Evolutionary conservation across 2,329 filamentous ascomycete genomes (phyloP), one percentile per base, ranked within the genome.

Genomic region (Talaromyces sp.): DNA sequence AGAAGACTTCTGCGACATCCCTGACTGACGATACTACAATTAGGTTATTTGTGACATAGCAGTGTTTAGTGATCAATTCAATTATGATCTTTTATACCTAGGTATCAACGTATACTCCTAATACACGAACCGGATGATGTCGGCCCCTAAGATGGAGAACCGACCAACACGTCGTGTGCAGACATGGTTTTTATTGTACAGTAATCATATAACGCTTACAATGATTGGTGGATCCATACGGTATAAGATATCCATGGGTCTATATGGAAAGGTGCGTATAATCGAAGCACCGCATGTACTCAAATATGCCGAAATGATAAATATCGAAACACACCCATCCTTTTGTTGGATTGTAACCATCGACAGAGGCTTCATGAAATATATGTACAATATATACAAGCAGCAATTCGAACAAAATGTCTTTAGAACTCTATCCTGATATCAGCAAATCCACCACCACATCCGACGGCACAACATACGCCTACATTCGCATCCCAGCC

Each of bases 401-500:
- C 47, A 16, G 22, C 11, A 2, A 31, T 50, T 10, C 13, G 6
- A 3, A 31, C 45, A 65, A 10, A 14, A 63, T 65, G 64, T 59
- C 64, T 11, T 41, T 66, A 19, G 60, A 66, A 45, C 50, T 66
- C 35, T 63, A 59, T 37, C 50, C 64, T 11, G 31, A 41, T 1
- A 58, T 58, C 48, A 63, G 64, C 47, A 65, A 65, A n/a, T 57
- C 22, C n/a, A 37, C 48, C 4, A 56, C 48, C 37, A 22, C 60
- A 13, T 65, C 58, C 11, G 63, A 65, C 48, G 63, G 63, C 16
- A 65, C 63, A 11, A 45, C 64, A 6, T 74, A 74, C 57, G 68
- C 74, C 3, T 78, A 78, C 67, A 66, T 76, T 27, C 69, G 72
- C 58, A 70, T 72, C 4, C 70, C 68, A 5, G 62, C 66, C 11